A percentile compares a stretch with the other conserved stretches of the same genome.
phyloP scores from a whole-genome alignment of 345 rosid species.

The Populus davidiana region DNA sequence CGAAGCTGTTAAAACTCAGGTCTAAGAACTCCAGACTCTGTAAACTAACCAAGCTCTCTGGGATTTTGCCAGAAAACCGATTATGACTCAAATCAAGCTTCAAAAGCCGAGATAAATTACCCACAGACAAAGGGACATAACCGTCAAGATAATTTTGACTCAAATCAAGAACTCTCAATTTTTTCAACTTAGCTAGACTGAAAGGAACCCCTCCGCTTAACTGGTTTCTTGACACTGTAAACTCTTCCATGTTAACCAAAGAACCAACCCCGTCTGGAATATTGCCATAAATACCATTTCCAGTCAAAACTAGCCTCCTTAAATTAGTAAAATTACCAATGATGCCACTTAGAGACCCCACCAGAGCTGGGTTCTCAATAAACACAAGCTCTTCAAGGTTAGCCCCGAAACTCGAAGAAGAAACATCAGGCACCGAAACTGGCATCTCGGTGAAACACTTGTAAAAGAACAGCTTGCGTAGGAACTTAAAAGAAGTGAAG shows the following conservation, averaged over 20 bases:
- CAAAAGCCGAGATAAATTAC: slow-evolving; percentile 43
- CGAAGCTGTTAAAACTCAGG: slow-evolving; percentile 54
- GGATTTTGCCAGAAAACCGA: slow-evolving; percentile 45
- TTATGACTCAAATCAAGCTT: slow-evolving; percentile 64
- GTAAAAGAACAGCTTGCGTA: slow-evolving; percentile 66
- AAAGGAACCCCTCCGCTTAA: slow-evolving; percentile 40
- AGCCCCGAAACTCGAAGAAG: slow-evolving; percentile 31
- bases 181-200: slow-evolving; percentile 33
- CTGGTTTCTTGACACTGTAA: slow-evolving; percentile 54
- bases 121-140: slow-evolving; percentile 38
- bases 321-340: slow-evolving; percentile 40
- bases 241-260: slow-evolving; percentile 46
- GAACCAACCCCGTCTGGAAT: slow-evolving; percentile 39
- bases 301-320: slow-evolving; percentile 48
- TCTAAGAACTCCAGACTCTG: slow-evolving; percentile 51
- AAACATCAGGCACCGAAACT: slow-evolving; percentile 35
- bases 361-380: slow-evolving; percentile 50
- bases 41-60: slow-evolving; percentile 36
- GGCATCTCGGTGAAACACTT: slow-evolving; percentile 46
- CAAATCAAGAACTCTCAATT: slow-evolving; percentile 46
- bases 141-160: slow-evolving; percentile 50
- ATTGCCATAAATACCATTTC: slow-evolving; percentile 52
- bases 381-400: slow-evolving; percentile 58
- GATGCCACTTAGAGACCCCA: slow-evolving; percentile 37
- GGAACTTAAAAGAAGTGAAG: slow-evolving; percentile 46